Percentiles rank a stretch among this genome's conserved stretches.
These are phyloP conservation scores for Tetraselmis chui DNA, from an alignment of 139 green algal genomes.

Conservation along the genomic window DNA sequence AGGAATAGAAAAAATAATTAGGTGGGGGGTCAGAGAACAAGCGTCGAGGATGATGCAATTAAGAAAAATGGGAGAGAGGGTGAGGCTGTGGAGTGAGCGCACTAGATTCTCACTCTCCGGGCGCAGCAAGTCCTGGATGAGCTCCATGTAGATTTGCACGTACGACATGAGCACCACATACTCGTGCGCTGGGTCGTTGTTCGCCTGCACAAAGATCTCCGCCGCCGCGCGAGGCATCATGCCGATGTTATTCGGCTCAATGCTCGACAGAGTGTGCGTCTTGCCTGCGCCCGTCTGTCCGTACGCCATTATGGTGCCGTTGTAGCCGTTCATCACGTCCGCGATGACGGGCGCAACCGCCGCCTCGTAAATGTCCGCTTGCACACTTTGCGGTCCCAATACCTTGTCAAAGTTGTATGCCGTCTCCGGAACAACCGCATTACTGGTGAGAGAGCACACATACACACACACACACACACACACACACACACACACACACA, in stretches of 20 bases:
- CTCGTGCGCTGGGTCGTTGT: slow-evolving; percentile 38
- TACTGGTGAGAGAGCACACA: too few species aligned
- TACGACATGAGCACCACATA: slow-evolving; percentile 73
- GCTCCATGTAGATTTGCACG: slow-evolving; percentile 85
- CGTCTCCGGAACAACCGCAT: not conserved
- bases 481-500: too few species aligned
- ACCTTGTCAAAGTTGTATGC: slow-evolving; percentile 48
- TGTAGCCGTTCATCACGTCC: slow-evolving; percentile 74
- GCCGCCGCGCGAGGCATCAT: slow-evolving; percentile 69
- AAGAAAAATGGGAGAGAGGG: too few species aligned
- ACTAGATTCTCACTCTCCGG: slow-evolving; percentile 65
- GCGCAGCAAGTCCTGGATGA: slow-evolving; percentile 72
- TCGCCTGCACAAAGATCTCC: slow-evolving; percentile 61
- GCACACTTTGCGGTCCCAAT: slow-evolving; percentile 37
- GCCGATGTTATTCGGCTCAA: slow-evolving; percentile 52
- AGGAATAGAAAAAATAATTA: too few species aligned
- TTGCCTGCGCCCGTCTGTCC: slow-evolving; percentile 74
- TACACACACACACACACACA: too few species aligned
- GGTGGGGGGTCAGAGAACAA: too few species aligned
- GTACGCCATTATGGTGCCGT: slow-evolving; percentile 78
- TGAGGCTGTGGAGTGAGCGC: too few species aligned
- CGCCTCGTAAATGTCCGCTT: slow-evolving; percentile 63
- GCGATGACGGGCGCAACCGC: slow-evolving; percentile 53
- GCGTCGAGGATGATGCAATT: too few species aligned
- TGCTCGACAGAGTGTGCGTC: slow-evolving; percentile 70